Base-by-base conservation (phyloP, 441 rosid species). In the Euphorbia celastroides region DNA sequence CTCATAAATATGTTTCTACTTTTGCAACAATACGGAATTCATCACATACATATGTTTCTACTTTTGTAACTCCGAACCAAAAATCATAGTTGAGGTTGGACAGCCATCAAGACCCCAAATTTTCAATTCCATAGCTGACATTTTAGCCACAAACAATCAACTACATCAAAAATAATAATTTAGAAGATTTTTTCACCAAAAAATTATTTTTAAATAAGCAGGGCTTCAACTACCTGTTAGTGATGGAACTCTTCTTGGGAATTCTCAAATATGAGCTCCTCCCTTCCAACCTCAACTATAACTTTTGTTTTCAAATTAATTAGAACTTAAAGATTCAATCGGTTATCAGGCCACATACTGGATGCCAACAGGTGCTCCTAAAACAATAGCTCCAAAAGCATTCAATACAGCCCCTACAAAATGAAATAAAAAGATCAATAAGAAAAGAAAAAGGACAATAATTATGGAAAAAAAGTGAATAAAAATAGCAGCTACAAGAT, bases 291-390 rank as follows among this genome's bases (percentile, higher is more conserved):
- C 74, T 65, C 74, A 65, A 58, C 60, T 60, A 9, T 48, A 51
- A 64, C 54, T 60, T 74, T 52, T 64, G 55, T 46, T 55, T 72
- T 67, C 67, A 69, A 61, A 66, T 30, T 34, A 74, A 41, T 27
- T 60, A 19, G 64, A 19, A 61, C 34, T 9, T 54, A 38, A 31
- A 0, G 10, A 64, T 70, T 22, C 38, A 7, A 66, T 46, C 11
- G 31, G 54, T 62, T 51, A 68, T 57, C 66, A 28, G 34, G 73
- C 64, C 75, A 82, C 85, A 66, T 87, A 90, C 98, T 82, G 82
- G 58, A 75, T 60, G 65, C 89, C 91, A 57, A 90, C 75, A 38
- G 97, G 97, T 68, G 96, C 90, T 20, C 97, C 97, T 80, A 93
- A 78, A 57, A 83, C 86, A 74, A 90, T 64, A 25, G 94, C 92